Evolutionary conservation across 2,329 filamentous ascomycete genomes (phyloP).

Genomic region (Aureobasidium zeae): DNA sequence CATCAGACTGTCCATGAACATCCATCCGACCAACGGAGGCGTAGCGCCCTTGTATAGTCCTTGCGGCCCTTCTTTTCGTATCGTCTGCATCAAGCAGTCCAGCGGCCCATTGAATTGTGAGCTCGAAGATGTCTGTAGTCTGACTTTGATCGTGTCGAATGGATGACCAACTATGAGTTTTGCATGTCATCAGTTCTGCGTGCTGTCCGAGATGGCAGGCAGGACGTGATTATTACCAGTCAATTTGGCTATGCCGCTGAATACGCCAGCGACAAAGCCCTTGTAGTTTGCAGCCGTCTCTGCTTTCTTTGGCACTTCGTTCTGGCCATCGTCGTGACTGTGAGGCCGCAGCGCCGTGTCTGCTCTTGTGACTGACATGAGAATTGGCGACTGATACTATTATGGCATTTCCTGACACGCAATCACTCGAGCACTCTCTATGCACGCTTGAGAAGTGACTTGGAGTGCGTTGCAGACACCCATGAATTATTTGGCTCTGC

Average conservation of each 20-base stretch:
- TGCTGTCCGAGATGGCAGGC: no score
- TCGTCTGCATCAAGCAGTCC: constrained; percentile 74
- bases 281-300: constrained; percentile 56
- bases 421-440: no score
- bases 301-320: constrained; percentile 20
- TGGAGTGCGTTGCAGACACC: no score
- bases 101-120: constrained; percentile 76
- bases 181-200: no score
- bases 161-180: constrained; percentile 47
- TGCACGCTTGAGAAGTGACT: no score
- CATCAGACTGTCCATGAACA: constrained; percentile 95
- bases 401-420: no score
- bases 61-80: constrained; percentile 72
- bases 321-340: constrained; percentile 14
- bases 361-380: background rate
- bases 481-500: no score
- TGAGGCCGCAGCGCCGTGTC: constrained; percentile 2
- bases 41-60: constrained; percentile 86
- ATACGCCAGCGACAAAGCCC: constrained; percentile 95
- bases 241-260: constrained; percentile 86
- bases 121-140: constrained; percentile 74
- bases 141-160: constrained; percentile 96
- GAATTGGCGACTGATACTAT: background rate
- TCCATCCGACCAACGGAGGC: constrained; percentile 90
- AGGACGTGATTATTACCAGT: constrained; percentile 47